Percentiles rank a stretch among this genome's conserved stretches.
Evolutionary conservation across 192 early-diverging fungal species (phyloP).

Genomic region (Coemansia sp.): DNA sequence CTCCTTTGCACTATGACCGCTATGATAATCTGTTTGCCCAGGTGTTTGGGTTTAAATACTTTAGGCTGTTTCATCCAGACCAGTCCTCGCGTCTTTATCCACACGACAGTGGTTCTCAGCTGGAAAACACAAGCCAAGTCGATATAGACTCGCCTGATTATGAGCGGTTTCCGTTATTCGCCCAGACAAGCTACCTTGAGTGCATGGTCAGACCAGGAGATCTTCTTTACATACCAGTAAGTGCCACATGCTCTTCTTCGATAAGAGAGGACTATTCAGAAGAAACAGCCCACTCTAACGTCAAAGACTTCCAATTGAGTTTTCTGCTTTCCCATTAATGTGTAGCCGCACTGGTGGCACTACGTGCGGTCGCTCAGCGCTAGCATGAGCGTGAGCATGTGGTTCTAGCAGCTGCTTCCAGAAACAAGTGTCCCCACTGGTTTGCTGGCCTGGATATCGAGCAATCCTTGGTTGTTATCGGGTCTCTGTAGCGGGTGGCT

Average conservation of each 20-base stretch:
- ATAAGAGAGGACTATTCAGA: neutral
- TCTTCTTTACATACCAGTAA: conserved; percentile 83
- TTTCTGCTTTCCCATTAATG: conserved; percentile 4
- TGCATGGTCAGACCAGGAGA: conserved; percentile 74
- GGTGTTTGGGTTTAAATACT: conserved; percentile 78
- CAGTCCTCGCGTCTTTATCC: conserved; percentile 68
- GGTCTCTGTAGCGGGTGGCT: neutral
- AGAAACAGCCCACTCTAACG: neutral
- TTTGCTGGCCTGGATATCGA: no score
- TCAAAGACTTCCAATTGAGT: neutral
- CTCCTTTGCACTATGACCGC: conserved; percentile 82
- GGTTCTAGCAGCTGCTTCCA: conserved; percentile 63
- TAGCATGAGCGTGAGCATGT: conserved; percentile 86
- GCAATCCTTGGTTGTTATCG: no score
- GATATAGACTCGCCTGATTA: conserved; percentile 68
- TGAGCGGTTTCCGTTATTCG: conserved; percentile 58
- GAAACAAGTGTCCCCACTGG: neutral
- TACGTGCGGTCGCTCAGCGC: conserved; percentile 72
- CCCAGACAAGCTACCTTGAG: conserved; percentile 63
- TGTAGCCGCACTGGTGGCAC: conserved; percentile 86
- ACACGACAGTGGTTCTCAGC: conserved; percentile 44
- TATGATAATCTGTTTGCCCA: conserved; percentile 84
- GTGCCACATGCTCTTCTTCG: conserved; percentile 6
- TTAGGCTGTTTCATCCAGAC: conserved; percentile 68
- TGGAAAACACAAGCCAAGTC: conserved; percentile 77